Conservation (phyloP, 441 rosid species). For the Adansonia gregorii region DNA sequence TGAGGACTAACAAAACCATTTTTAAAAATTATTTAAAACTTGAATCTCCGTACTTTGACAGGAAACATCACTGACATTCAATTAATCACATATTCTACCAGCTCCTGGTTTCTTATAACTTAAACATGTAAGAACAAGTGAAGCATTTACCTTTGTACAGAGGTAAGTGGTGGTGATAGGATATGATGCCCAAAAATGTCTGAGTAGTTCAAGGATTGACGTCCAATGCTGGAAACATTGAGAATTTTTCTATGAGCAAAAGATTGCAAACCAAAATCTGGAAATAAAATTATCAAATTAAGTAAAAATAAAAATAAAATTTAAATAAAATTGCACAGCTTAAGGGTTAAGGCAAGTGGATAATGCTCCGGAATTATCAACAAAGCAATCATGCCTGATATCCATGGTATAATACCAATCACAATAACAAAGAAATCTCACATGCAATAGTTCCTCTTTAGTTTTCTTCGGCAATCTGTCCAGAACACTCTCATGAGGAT, state of each 20-base stretch:
- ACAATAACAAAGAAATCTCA: conserved; percentile 41
- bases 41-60: conserved; percentile 6
- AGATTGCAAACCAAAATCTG: conserved; percentile 32
- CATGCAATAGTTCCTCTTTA: conserved; percentile 78
- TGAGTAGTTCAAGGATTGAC: conserved; percentile 75
- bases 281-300: conserved; percentile 21
- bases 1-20: background rate
- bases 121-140: background rate
- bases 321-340: conserved; percentile 4
- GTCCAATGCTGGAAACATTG: conserved; percentile 68
- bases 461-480: conserved; percentile 71
- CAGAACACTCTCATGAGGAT: conserved; percentile 71
- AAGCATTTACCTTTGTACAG: conserved; percentile 62
- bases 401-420: background rate
- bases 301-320: conserved; percentile 17
- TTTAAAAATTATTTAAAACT: conserved; percentile 12
- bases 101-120: background rate
- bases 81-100: background rate
- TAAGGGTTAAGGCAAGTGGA: conserved; percentile 7
- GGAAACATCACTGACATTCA: conserved; percentile 7
- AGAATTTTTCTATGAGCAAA: conserved; percentile 34
- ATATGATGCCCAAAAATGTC: conserved; percentile 96
- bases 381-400: background rate
- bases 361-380: background rate
- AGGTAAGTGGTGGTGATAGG: conserved; percentile 79